Base-by-base conservation (phyloP, 2,329 filamentous ascomycete species). In the Epicoccum sorghinum region DNA sequence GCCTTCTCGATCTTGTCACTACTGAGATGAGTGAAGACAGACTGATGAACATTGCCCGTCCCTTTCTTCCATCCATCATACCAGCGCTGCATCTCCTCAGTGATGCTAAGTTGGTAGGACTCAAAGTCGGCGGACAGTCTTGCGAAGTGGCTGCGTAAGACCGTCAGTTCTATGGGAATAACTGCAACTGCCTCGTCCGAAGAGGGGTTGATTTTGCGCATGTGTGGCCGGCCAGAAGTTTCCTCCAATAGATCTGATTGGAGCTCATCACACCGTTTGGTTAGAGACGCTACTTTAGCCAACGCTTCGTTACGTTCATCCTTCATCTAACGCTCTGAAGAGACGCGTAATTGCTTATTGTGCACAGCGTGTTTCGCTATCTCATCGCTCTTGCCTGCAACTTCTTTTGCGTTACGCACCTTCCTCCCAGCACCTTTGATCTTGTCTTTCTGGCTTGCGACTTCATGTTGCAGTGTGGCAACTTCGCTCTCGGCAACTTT, bases 381-480 rank as follows among this genome's bases (percentile, higher is more conserved):
- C 27, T 55, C n/a, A 59, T 65, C 27, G 53, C 61, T 55, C 30
- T 63, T 58, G 12, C 24, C 38, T 3, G 53, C 62, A 3, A 56
- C 35, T 5, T 61, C 48, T 35, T 63, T 66, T 4, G 61, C 60
- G 18, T 61, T 59, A 32, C 51, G 54, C 10, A 54, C 48, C 33
- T 64, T 65, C 43, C 57, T 64, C 12, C 55, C 57, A 3, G 59
- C 62, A 7, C 62, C 59, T n/a, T 60, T 59, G 10, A 61, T 37
- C 39, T 57, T 65, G 18, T 52, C 57, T 3, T 48, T 50, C 35
- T 61, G 58, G 7, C 49, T 55, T 2, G 49, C 47, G 22, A 59
- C 7, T 23, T 22, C 14, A 14, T 22, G 1, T 7, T 10, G 4
- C 7, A 38, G 36, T 4, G 18, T 22, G 7, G 36, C 7, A 12